These are phyloP conservation scores for Moniliella sp. DNA, from an alignment of 1,284 basidiomycete genomes.

Conservation along the genomic window DNA sequence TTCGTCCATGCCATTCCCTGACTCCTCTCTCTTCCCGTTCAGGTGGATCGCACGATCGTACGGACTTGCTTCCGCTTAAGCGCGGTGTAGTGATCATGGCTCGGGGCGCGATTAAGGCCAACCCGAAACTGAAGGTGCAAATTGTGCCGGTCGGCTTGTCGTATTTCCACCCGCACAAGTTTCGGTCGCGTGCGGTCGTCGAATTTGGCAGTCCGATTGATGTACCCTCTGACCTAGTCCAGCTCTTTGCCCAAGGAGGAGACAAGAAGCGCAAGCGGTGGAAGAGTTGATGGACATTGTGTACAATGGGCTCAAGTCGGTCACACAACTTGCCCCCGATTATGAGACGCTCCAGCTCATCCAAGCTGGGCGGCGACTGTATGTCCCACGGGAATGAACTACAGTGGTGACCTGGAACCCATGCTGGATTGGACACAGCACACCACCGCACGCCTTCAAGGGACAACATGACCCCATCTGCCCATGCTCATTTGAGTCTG, in stretches of 20 bases:
- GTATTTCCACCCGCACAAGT: slow-evolving; percentile 34
- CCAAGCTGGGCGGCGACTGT: slow-evolving; percentile 80
- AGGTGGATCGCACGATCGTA: slow-evolving; percentile 32
- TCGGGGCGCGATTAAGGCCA: slow-evolving; percentile 32
- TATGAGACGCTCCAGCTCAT: slow-evolving; percentile 97
- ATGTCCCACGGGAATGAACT: too few species aligned
- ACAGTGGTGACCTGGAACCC: too few species aligned
- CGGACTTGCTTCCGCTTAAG: slow-evolving; percentile 31
- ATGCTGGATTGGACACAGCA: too few species aligned
- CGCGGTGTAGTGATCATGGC: slow-evolving; percentile 34
- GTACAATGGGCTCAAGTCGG: slow-evolving; percentile 87
- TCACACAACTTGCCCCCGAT: slow-evolving; percentile 84
- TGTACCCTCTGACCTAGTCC: slow-evolving; percentile 62
- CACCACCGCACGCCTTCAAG: slow-evolving; percentile 76
- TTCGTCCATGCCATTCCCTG: not conserved
- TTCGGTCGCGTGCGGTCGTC: slow-evolving; percentile 45
- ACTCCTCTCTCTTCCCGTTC: slow-evolving; percentile 17
- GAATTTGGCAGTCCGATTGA: slow-evolving; percentile 84
- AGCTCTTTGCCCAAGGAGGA: slow-evolving; percentile 81
- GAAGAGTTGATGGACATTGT: slow-evolving; percentile 71
- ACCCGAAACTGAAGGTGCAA: slow-evolving; percentile 22
- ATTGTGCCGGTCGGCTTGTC: slow-evolving; percentile 33
- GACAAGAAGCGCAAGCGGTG: slow-evolving; percentile 66
- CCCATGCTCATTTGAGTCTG: too few species aligned
- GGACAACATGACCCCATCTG: too few species aligned